These are phyloP conservation scores for Cafeteria roenbergensis DNA, from an alignment of 108 stramenopile species.

Conservation along the genomic window DNA sequence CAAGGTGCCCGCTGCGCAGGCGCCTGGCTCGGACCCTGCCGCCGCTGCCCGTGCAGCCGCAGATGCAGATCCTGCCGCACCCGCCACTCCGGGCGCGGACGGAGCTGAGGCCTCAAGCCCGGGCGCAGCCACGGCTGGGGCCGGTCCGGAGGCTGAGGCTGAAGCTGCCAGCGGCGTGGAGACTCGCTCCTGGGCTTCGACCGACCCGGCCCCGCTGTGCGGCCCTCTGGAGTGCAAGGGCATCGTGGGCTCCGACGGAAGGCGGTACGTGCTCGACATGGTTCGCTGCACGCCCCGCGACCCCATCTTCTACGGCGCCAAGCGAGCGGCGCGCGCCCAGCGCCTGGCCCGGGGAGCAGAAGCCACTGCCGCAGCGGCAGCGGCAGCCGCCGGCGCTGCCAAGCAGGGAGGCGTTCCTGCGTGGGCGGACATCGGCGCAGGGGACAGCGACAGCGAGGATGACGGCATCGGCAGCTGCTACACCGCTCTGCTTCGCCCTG, in stretches of 20 bases:
- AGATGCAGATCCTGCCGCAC: conserved; percentile 46
- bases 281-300: conserved; percentile 77
- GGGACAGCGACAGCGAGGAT: too few relatives aligned
- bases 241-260: conserved; percentile 69
- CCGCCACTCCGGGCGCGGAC: conserved; percentile 43
- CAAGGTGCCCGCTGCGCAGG: conserved; percentile 55
- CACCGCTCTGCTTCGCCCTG: conserved; percentile 59
- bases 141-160: conserved; percentile 22
- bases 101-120: conserved; percentile 19
- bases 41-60: too few relatives aligned
- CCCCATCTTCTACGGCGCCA: conserved; percentile 75
- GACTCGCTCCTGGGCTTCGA: too few relatives aligned
- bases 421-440: not conserved
- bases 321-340: conserved; percentile 56
- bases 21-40: conserved; percentile 37
- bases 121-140: conserved; percentile 11
- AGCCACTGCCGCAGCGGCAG: not conserved
- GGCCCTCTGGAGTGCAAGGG: conserved; percentile 79
- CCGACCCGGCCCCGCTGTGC: conserved; percentile 41
- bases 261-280: conserved; percentile 76
- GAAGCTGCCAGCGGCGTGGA: conserved; percentile 24
- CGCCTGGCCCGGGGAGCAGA: conserved; percentile 9
- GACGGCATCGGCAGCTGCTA: conserved; percentile 63
- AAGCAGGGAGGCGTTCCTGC: conserved; percentile 17
- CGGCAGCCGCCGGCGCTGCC: conserved; percentile 1